Evolutionary conservation across 2,329 filamentous ascomycete genomes (phyloP).

Genomic region (Gremmenia infestans): DNA sequence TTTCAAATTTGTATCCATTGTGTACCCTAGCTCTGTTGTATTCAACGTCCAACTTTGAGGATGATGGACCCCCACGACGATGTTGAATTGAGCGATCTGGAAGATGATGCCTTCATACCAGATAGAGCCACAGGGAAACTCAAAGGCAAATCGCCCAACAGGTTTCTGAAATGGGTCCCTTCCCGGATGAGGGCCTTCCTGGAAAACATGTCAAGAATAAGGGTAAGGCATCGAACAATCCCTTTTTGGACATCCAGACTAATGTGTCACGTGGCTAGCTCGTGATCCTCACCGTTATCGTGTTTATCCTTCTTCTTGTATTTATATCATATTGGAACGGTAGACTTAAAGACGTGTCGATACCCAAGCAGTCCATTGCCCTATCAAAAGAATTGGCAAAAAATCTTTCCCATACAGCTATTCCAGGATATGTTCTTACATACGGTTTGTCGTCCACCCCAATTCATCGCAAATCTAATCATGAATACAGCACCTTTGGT

Average conservation of each 20-base stretch:
- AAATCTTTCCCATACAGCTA: conserved; percentile 16
- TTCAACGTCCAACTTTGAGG: neutral
- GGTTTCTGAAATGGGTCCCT: conserved; percentile 5
- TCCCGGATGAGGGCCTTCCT: conserved; percentile 5
- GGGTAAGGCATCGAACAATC: neutral
- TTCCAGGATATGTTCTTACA: conserved; percentile 38
- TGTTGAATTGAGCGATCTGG: neutral
- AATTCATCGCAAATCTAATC: neutral
- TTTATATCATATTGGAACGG: conserved; percentile 9
- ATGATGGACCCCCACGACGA: neutral
- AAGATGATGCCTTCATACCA: conserved; percentile 4
- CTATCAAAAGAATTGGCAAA: conserved; percentile 8
- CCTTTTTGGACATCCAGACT: neutral
- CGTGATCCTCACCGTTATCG: conserved; percentile 8
- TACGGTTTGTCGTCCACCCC: conserved; percentile 32
- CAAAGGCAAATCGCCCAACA: neutral
- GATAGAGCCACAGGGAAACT: neutral
- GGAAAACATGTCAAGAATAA: conserved; percentile 9
- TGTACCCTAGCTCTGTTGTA: neutral
- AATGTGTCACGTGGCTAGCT: conserved; percentile 12
- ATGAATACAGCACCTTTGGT: conserved; percentile 40
- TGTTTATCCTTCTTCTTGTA: conserved; percentile 11
- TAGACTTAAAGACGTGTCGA: neutral
- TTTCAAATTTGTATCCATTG: neutral
- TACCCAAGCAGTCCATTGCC: conserved; percentile 12